Base-by-base conservation (phyloP, 108 stramenopile species). In the Aurantiochytrium sp. region DNA sequence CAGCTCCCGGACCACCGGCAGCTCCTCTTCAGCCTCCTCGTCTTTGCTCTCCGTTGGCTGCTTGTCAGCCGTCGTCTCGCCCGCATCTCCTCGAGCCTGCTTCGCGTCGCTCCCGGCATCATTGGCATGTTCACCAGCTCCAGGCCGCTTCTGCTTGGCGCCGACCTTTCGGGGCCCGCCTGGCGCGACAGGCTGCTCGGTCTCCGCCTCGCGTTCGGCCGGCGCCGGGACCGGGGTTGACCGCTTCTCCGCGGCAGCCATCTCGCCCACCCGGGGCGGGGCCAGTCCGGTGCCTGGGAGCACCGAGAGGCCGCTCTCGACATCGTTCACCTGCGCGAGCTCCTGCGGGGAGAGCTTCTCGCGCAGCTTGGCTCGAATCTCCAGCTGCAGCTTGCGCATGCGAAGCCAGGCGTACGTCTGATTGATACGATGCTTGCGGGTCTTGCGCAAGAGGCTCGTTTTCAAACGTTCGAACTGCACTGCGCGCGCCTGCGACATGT, bases 391-490 rank as follows among this genome's bases (percentile, higher is more conserved):
- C 21, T 81, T 27, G 15, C n/a, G 27, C 27, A 81, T 6, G 42
- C 45, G 39, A 48, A 12, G 39, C 73, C 73, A 81, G 21, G 39
- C n/a, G 50, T 81, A 12, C n/a, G 73, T 12, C n/a, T 24, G 21
- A 12, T 5, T 21, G 12, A 81, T 41, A 21, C 45, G 39, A 12
- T 81, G 45, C 39, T 42, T 37, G 19, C 42, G 42, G 19, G n/a
- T 48, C 42, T 48, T 41, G 42, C 73, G 73, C 39, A n/a, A 12
- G 19, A 30, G 21, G 39, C 39, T 48, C 12, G 73, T 48, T 48
- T 81, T 81, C 24, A 81, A 12, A 27, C 73, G 39, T 24, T 81
- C 73, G 30, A 81, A 81, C 2, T 81, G 73, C 73, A 81, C 21
- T 30, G 73, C 39, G 15, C 73, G 73, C 21, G 42, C 45, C 24